phyloP scores from a whole-genome alignment of 2,329 filamentous ascomycete genomes.

The Fusarium burgessii region DNA sequence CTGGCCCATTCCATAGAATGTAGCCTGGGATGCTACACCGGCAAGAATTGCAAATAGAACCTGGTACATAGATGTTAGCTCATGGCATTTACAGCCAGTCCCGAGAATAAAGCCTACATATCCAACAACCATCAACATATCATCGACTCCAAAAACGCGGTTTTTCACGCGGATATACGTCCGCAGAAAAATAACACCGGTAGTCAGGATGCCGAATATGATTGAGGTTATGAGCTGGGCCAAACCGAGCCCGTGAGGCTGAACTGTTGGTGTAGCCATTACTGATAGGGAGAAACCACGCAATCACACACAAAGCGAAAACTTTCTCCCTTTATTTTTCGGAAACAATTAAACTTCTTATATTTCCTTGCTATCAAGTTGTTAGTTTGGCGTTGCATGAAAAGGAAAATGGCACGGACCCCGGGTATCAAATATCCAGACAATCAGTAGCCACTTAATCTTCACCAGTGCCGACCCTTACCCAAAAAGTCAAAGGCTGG shows the following conservation, averaged over 20 bases:
- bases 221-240: background rate
- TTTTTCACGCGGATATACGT: background rate
- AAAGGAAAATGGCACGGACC: background rate
- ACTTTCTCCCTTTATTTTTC: too few relatives aligned
- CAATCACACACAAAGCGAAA: background rate
- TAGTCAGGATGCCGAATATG: background rate
- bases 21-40: background rate
- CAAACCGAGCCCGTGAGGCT: background rate
- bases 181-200: background rate
- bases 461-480: accelerated
- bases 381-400: background rate
- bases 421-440: background rate
- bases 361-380: background rate
- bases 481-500: background rate
- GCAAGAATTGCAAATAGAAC: background rate
- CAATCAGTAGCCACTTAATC: background rate
- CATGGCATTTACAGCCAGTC: accelerated
- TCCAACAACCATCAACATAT: background rate
- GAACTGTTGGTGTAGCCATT: background rate
- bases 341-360: background rate
- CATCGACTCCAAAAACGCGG: background rate
- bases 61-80: background rate
- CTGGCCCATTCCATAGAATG: background rate
- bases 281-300: accelerated
- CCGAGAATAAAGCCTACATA: background rate